These are phyloP conservation scores for Mucor irregularis DNA, from an alignment of 371 early-diverging fungal species.

Conservation along the genomic window DNA sequence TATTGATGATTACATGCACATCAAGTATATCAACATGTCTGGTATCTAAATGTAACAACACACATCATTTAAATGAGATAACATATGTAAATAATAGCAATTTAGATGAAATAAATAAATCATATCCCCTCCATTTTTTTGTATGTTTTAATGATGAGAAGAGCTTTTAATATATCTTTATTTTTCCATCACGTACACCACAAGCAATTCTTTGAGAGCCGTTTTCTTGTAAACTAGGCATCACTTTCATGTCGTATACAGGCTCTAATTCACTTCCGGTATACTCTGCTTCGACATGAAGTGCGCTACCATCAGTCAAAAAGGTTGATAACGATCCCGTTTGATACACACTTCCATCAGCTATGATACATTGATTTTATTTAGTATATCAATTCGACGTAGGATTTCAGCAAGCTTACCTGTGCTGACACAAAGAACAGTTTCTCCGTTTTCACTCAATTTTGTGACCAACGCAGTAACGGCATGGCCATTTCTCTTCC, in stretches of 20 bases:
- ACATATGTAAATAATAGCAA: background rate
- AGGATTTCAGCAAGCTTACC: conserved; percentile 22
- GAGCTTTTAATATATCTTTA: conserved; percentile 42
- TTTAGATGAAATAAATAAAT: no score
- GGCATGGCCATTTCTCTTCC: conserved; percentile 34
- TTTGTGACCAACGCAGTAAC: conserved; percentile 26
- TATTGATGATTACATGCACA: conserved; percentile 63
- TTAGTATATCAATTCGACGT: background rate
- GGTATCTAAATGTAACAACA: conserved; percentile 1
- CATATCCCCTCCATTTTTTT: no score
- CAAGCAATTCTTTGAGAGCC: conserved; percentile 27
- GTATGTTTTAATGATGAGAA: no score
- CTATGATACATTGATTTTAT: conserved; percentile 11
- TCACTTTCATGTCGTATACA: conserved; percentile 22
- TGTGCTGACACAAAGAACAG: conserved; percentile 25
- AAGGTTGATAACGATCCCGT: conserved; percentile 23
- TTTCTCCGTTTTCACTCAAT: conserved; percentile 29
- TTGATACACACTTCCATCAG: conserved; percentile 44
- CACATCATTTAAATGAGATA: background rate
- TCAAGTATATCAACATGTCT: conserved; percentile 61
- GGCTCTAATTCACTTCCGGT: conserved; percentile 44
- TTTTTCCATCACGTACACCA: conserved; percentile 35
- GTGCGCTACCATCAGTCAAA: background rate
- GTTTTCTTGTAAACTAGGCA: conserved; percentile 8
- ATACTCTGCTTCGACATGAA: conserved; percentile 27